Evolutionary conservation across 2,329 filamentous ascomycete genomes (phyloP).

Genomic region (Colletotrichum destructivum): DNA sequence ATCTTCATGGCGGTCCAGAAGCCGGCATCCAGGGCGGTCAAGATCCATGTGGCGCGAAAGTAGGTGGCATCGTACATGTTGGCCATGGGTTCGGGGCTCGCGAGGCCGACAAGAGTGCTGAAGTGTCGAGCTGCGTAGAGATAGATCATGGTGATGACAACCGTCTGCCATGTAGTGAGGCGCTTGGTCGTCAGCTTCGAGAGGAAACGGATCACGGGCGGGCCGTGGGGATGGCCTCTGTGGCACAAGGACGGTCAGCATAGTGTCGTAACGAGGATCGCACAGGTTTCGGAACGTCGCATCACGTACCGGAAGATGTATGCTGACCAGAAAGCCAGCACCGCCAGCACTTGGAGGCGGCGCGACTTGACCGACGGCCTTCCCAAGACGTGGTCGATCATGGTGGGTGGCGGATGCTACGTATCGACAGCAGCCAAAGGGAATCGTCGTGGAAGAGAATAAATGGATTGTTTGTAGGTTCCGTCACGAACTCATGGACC

Average conservation of each 20-base stretch:
- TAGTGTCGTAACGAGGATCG: background rate
- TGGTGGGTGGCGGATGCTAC: conserved; percentile 46
- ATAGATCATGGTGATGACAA: conserved; percentile 89
- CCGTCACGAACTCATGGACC: conserved; percentile 11
- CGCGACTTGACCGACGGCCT: conserved; percentile 92
- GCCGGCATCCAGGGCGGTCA: conserved; percentile 93
- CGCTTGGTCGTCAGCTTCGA: conserved; percentile 79
- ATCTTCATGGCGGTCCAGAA: conserved; percentile 99
- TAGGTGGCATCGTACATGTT: conserved; percentile 95
- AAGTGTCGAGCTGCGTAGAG: conserved; percentile 95
- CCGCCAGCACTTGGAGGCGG: conserved; percentile 91
- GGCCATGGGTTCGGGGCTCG: conserved; percentile 92
- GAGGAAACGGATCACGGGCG: conserved; percentile 79
- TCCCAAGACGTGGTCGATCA: conserved; percentile 92
- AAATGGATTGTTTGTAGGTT: conserved; percentile 16
- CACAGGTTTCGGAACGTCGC: background rate
- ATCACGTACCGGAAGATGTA: conserved; percentile 80
- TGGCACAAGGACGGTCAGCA: conserved; percentile 4
- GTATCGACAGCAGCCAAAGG: background rate
- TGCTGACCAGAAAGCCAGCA: conserved; percentile 90
- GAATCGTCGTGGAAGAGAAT: background rate
- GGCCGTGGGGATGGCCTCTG: conserved; percentile 90
- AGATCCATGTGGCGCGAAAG: conserved; percentile 96
- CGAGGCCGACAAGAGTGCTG: conserved; percentile 89
- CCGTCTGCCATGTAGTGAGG: conserved; percentile 90